phyloP scores from a whole-genome alignment of 208 protist genomes.

The Willaertia magna region DNA sequence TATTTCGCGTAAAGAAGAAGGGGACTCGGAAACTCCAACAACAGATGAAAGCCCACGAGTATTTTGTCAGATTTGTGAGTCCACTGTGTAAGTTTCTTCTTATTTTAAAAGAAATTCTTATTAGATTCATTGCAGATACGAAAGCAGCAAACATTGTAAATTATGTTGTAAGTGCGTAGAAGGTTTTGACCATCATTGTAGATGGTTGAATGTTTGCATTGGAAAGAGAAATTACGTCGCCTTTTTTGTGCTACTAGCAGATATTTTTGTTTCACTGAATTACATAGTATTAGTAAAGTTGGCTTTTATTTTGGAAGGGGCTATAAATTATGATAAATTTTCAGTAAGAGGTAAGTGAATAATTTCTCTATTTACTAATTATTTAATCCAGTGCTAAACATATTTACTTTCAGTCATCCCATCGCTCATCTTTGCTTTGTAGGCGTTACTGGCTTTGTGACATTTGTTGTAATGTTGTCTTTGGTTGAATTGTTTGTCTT shows the following conservation, averaged over 20 bases:
- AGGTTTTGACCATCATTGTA: constrained; percentile 75
- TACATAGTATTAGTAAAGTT: constrained; percentile 47
- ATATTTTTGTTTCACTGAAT: constrained; percentile 45
- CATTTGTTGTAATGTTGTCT: not conserved
- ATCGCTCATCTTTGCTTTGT: not conserved
- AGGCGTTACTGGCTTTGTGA: not conserved
- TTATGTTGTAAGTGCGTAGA: constrained; percentile 66
- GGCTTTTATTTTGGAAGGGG: constrained; percentile 34
- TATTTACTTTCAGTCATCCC: not conserved
- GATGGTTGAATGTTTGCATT: constrained; percentile 74
- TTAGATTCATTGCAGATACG: not conserved
- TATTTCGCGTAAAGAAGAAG: not conserved
- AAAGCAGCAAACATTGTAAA: constrained; percentile 62
- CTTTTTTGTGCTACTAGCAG: constrained; percentile 57
- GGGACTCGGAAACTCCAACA: no score
- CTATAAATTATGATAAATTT: not conserved
- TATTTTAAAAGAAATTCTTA: not conserved
- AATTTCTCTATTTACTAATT: no score
- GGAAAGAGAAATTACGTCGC: constrained; percentile 52
- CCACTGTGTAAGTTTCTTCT: not conserved
- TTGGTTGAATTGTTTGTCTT: not conserved
- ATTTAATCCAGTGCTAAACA: not conserved
- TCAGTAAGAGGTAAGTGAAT: not conserved
- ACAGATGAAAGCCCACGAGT: not conserved
- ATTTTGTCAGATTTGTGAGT: not conserved